Percentiles rank a stretch among this genome's conserved stretches.
Evolutionary conservation across 768 basidiomycete genomes (phyloP).

Genomic region (Lanmaoa rubissima): DNA sequence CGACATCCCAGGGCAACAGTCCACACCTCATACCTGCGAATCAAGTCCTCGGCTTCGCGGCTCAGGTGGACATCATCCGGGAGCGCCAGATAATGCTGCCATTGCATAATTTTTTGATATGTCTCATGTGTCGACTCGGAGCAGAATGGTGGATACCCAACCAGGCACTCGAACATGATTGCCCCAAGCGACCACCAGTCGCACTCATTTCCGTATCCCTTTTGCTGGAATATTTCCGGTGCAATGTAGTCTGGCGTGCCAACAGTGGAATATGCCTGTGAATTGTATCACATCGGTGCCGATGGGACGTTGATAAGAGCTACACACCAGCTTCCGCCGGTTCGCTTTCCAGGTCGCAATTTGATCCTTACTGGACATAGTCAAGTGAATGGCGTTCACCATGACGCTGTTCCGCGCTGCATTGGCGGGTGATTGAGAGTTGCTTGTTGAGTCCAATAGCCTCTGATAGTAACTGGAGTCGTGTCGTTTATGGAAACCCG

Average conservation of each 20-base stretch:
- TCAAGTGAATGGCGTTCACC: constrained; percentile 96
- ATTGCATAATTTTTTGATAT: constrained; percentile 97
- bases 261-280: constrained; percentile 93
- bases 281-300: neutral
- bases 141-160: constrained; percentile 97
- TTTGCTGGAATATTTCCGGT: constrained; percentile 93
- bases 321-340: constrained; percentile 83
- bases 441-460: constrained; percentile 65
- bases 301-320: neutral
- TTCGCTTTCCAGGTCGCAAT: constrained; percentile 99
- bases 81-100: constrained; percentile 81
- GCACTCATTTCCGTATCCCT: constrained; percentile 97
- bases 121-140: constrained; percentile 96
- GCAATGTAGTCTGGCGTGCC: constrained; percentile 98
- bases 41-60: constrained; percentile 85
- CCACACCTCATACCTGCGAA: constrained; percentile 57
- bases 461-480: constrained; percentile 94
- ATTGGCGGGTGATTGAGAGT: constrained; percentile 40
- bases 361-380: constrained; percentile 89
- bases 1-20: neutral
- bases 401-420: constrained; percentile 87
- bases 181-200: constrained; percentile 99
- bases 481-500: constrained; percentile 99
- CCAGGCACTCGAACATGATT: constrained; percentile 97
- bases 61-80: constrained; percentile 95